phyloP scores from a whole-genome alignment of 2,329 filamentous ascomycete genomes.

The Fusarium algeriense region DNA sequence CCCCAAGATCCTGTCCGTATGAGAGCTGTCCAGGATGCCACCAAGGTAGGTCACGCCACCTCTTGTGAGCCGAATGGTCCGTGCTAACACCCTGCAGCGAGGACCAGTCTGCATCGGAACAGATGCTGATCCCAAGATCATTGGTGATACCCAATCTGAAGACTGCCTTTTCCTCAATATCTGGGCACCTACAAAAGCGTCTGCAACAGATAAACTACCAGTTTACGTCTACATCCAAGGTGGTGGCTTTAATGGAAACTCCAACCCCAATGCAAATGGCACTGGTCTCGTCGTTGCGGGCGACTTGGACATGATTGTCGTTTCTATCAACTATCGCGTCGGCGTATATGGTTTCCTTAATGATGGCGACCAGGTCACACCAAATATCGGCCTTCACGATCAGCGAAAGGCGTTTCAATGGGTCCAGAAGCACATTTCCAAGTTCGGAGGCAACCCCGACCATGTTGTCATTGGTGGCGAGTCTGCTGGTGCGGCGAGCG shows the following conservation, averaged over 20 bases:
- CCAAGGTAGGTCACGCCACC: conserved; percentile 56
- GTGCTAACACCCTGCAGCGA: conserved; percentile 35
- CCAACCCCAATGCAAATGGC: conserved; percentile 68
- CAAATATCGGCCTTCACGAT: conserved; percentile 79
- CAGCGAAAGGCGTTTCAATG: conserved; percentile 77
- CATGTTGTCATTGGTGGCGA: conserved; percentile 77
- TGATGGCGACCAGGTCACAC: conserved; percentile 65
- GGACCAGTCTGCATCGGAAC: conserved; percentile 51
- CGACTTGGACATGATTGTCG: conserved; percentile 72
- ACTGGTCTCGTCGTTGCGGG: conserved; percentile 69
- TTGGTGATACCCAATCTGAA: conserved; percentile 58
- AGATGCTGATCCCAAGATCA: conserved; percentile 23
- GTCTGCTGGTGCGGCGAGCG: conserved; percentile 74
- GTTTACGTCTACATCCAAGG: conserved; percentile 73
- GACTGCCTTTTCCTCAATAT: conserved; percentile 79
- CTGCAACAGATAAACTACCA: conserved; percentile 65
- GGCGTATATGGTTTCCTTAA: conserved; percentile 80
- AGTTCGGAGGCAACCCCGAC: conserved; percentile 76
- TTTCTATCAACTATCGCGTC: conserved; percentile 82
- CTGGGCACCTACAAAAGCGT: conserved; percentile 68
- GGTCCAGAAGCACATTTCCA: conserved; percentile 73
- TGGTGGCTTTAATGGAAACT: conserved; percentile 68
- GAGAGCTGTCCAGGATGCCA: conserved; percentile 63
- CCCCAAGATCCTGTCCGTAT: conserved; percentile 70
- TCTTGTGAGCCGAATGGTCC: too few relatives aligned